phyloP scores from a whole-genome alignment of 192 early-diverging fungal species.

The Dispira simplex region DNA sequence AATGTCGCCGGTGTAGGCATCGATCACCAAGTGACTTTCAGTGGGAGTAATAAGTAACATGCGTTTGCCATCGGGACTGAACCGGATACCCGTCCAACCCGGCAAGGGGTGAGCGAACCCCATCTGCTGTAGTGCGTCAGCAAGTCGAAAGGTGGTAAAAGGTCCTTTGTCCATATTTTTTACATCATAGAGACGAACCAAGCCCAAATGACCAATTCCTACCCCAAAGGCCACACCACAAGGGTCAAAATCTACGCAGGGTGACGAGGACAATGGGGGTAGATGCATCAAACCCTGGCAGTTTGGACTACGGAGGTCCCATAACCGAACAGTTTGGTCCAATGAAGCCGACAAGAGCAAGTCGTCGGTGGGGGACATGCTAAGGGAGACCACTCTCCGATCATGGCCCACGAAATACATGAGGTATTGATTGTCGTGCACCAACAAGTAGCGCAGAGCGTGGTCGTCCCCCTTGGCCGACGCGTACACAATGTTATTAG shows the following conservation, averaged over 20 bases:
- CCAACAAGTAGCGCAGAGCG: slow-evolving; percentile 78
- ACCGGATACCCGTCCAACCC: slow-evolving; percentile 46
- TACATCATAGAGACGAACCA: slow-evolving; percentile 58
- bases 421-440: slow-evolving; percentile 91
- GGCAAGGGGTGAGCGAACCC: slow-evolving; percentile 4
- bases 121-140: neutral
- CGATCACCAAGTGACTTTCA: slow-evolving; percentile 42
- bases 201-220: slow-evolving; percentile 24
- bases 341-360: slow-evolving; percentile 62
- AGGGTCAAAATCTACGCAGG: slow-evolving; percentile 48
- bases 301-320: slow-evolving; percentile 47
- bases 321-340: slow-evolving; percentile 66
- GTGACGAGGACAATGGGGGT: slow-evolving; percentile 26
- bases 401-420: slow-evolving; percentile 85
- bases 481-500: slow-evolving; percentile 68
- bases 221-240: slow-evolving; percentile 65
- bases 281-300: slow-evolving; percentile 6
- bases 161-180: slow-evolving; percentile 35
- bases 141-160: slow-evolving; percentile 11
- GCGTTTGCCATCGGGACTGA: slow-evolving; percentile 58
- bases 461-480: slow-evolving; percentile 89
- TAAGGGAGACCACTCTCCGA: slow-evolving; percentile 53
- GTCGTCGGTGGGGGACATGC: slow-evolving; percentile 74
- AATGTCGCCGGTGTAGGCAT: slow-evolving; percentile 41
- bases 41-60: slow-evolving; percentile 47